Evolutionary conservation across 2,329 filamentous ascomycete species (phyloP), one percentile per base, ranked within the genome.

Genomic region (Ophiostoma triangulosporum): DNA sequence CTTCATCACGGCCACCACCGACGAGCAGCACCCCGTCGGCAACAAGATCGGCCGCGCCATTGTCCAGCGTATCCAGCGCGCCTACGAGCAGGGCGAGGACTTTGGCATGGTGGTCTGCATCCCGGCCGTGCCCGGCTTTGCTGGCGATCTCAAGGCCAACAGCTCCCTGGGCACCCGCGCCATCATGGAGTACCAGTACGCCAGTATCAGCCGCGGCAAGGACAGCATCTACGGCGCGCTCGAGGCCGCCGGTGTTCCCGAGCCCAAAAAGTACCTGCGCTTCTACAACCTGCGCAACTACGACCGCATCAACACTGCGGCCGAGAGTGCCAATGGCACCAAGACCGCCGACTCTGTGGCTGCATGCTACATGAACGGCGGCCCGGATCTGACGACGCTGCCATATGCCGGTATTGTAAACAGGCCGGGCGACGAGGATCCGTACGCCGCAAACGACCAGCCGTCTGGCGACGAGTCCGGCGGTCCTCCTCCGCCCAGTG

Each of bases 101-200:
- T 94, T 86, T 70, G 83, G 84, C 58, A 76, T 91, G 59, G 81
- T 90, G 59, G 77, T 93, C 20, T 70, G 85, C 55, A 93, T 93
- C 68, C 87, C 87, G 0, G 78, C 86, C 1, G 82, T 94, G 0
- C 88, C 87, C 7, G 88, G 81, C 2, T 94, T 94, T 62, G 85
- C 88, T 1, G 88, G 88, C 4, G 86, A 93, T 61, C 72, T 94
- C 49, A 78, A 85, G 61, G 75, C 75, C 0, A 83, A 90, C 51
- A 82, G 78, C 22, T 81, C 84, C 8, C 72, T 91, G 1, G 84
- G 85, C 22, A 93, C 87, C 0, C 75, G 88, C 33, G 88, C 86
- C 5, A 91, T 94, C 62, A 90, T 93, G 84, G 86, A 93, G 64
- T 91, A 85, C 65, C 87, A 93, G 64, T 91, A 93, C 68, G 74